Percentiles rank a stretch among this genome's conserved stretches.
phyloP scores from a whole-genome alignment of 2,329 filamentous ascomycete genomes.

The Zymoseptoria brevis region DNA sequence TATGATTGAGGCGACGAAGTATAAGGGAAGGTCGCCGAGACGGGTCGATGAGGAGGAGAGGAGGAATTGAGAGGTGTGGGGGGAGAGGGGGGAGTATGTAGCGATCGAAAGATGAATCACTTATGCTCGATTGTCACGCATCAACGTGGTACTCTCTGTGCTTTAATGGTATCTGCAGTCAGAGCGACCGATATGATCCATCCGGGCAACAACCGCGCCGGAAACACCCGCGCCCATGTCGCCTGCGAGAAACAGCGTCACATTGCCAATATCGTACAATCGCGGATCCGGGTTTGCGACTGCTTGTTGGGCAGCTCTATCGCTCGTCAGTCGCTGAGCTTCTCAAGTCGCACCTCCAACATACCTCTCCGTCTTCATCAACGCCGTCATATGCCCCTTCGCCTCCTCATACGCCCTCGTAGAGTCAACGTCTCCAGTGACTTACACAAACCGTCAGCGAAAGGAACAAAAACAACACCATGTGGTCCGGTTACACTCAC shows the following conservation, averaged over 20 bases:
- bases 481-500: background rate
- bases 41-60: background rate
- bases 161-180: background rate
- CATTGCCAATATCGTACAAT: conserved; percentile 13
- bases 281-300: background rate
- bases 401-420: conserved; percentile 10
- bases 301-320: conserved; percentile 1
- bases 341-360: no score
- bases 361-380: conserved; percentile 13
- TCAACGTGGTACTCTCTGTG: no score
- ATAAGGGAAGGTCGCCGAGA: conserved; percentile 14
- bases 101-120: background rate
- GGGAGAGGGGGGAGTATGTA: background rate
- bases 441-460: background rate
- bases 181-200: conserved; percentile 10
- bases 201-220: conserved; percentile 6
- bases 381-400: conserved; percentile 13
- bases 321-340: background rate
- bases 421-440: background rate
- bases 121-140: background rate
- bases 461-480: background rate
- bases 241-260: conserved; percentile 14
- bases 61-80: background rate
- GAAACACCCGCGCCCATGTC: conserved; percentile 13
- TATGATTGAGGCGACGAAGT: conserved; percentile 39